phyloP scores from a whole-genome alignment of 257 asterid genomes.

The Plectranthus barbatus region DNA sequence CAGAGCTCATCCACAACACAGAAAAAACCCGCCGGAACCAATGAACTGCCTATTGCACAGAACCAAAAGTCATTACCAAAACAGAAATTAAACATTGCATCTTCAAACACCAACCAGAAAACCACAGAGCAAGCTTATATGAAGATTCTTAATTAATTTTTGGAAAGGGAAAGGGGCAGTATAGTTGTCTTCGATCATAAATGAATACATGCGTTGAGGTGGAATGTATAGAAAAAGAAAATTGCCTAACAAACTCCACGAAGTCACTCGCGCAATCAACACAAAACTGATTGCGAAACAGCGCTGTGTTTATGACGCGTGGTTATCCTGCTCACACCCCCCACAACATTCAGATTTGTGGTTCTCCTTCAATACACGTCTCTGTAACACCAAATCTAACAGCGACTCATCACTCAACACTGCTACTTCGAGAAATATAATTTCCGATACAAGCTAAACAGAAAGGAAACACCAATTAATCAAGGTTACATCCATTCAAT shows the following conservation, averaged over 20 bases:
- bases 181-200: background rate
- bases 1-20: slow-evolving; percentile 22
- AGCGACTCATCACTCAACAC: too few relatives aligned
- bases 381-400: too few relatives aligned
- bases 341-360: too few relatives aligned
- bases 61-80: background rate
- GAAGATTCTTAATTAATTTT: background rate
- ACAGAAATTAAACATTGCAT: background rate
- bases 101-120: background rate
- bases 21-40: background rate
- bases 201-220: background rate
- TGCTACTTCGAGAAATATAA: too few relatives aligned
- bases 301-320: background rate
- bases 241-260: background rate
- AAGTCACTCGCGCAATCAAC: background rate
- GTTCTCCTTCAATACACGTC: background rate
- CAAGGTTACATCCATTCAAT: background rate
- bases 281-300: background rate
- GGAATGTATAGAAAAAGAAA: background rate
- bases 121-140: background rate
- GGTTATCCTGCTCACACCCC: slow-evolving; percentile 9
- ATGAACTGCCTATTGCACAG: slow-evolving; percentile 3
- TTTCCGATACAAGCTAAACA: too few relatives aligned
- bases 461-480: background rate
- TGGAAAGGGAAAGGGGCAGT: background rate